Base-by-base conservation (phyloP, 2,329 filamentous ascomycete genomes). In the Apiospora rasikravindrae region DNA sequence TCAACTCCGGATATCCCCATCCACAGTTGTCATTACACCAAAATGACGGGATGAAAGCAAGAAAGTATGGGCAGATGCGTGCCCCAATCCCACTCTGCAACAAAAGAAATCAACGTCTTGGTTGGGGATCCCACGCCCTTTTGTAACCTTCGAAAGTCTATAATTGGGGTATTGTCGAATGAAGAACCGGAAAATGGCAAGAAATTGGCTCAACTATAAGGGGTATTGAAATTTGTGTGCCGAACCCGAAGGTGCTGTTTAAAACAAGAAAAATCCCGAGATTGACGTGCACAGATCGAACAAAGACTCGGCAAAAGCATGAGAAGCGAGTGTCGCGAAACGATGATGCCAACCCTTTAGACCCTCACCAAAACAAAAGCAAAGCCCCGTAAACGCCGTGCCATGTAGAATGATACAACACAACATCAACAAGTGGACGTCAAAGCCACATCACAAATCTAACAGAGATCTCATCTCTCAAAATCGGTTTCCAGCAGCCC, bases 401-500 rank as follows among this genome's bases (percentile, higher is more conserved):
- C 79, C 75, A 81, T 81, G 78, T 79, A 71, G 76, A 77, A 70
- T 70, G 75, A 77, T 76, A 75, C 75, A 77, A 64, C 57, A 40
- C 57, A 64, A 64, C 57, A 64, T 10, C 57, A 77, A 76, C 72
- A 77, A 72, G 29, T n/a, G 33, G 33, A n/a, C 57, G 57, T 37
- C 57, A 33, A 40, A 64, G 10, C 29, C 57, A 33, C 33, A n/a
- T 64, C 57, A 33, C 57, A 64, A 64, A 64, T 64, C 57, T 64
- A 64, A 40, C 33, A 64, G 29, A 37, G 22, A 19, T 22, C 14
- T 47, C 61, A 6, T 2, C 19, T 45, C 24, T 68, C 42, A 68
- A 77, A 91, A 88, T 76, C 88, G 87, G 80, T 88, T 91, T 75
- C 92, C 89, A 44, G 91, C 90, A 70, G 92, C 92, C 86, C 93